These are phyloP conservation scores for Fragaria ananassa DNA, from an alignment of 306 rosid genomes.

Conservation along the genomic window DNA sequence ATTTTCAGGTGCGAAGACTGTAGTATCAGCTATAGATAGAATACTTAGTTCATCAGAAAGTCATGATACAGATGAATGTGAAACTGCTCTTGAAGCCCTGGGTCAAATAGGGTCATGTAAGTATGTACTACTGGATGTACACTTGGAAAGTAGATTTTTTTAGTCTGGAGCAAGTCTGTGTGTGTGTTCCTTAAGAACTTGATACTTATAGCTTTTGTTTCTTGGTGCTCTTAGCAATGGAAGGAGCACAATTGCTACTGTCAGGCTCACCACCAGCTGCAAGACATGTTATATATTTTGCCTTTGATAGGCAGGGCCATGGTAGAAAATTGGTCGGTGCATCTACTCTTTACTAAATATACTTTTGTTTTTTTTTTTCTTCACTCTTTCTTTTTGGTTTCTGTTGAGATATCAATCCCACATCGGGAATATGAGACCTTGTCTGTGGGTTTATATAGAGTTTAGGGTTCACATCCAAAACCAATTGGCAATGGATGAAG, in stretches of 20 bases:
- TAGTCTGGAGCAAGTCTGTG: neutral
- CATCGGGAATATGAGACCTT: too few relatives aligned
- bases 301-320: slow-evolving; percentile 75
- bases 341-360: neutral
- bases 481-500: too few relatives aligned
- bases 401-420: too few relatives aligned
- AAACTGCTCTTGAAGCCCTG: slow-evolving; percentile 85
- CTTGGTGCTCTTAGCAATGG: slow-evolving; percentile 41
- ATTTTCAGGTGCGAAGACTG: slow-evolving; percentile 54
- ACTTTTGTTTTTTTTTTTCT: too few relatives aligned
- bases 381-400: neutral
- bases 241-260: slow-evolving; percentile 67
- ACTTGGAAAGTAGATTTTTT: neutral
- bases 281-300: slow-evolving; percentile 61
- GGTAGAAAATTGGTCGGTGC: slow-evolving; percentile 82
- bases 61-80: slow-evolving; percentile 65
- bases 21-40: slow-evolving; percentile 62
- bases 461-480: too few relatives aligned
- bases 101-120: slow-evolving; percentile 90
- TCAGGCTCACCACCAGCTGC: slow-evolving; percentile 61
- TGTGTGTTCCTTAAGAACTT: neutral
- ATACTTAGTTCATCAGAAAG: slow-evolving; percentile 53
- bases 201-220: slow-evolving; percentile 18
- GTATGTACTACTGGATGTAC: slow-evolving; percentile 32
- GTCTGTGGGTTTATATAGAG: too few relatives aligned